Evolutionary conservation across 306 rosid genomes (phyloP).

Genomic region (Prosopis cineraria): DNA sequence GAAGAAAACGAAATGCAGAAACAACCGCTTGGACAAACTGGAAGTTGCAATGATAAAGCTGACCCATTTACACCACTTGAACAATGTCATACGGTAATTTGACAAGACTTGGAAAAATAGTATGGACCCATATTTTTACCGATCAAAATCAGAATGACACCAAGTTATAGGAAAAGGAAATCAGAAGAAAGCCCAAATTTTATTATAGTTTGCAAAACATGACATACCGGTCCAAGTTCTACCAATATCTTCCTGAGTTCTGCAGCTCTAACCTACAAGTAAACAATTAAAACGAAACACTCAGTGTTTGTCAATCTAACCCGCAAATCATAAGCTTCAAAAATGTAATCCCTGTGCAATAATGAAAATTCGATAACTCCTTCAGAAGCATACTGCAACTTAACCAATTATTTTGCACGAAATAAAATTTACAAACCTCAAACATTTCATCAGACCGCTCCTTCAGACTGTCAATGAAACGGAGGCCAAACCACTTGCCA

Average conservation of each 20-base stretch:
- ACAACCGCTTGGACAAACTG: conserved; percentile 7
- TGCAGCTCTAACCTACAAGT: conserved; percentile 77
- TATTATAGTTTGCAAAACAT: background rate
- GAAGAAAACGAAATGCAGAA: background rate
- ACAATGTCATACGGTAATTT: background rate
- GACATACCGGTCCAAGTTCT: conserved; percentile 95
- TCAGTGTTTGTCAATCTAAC: conserved; percentile 1
- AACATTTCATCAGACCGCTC: conserved; percentile 79
- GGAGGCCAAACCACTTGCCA: conserved; percentile 76
- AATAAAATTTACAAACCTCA: conserved; percentile 46
- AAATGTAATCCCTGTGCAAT: background rate
- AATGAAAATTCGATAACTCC: background rate
- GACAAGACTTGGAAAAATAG: conserved; percentile 5
- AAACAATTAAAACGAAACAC: background rate
- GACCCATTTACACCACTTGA: conserved; percentile 5
- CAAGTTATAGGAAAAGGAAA: background rate
- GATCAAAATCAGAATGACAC: conserved; percentile 20
- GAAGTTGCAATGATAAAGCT: background rate
- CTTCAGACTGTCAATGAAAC: conserved; percentile 57
- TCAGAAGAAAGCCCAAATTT: background rate
- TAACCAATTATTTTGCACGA: background rate
- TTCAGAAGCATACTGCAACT: background rate
- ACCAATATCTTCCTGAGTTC: conserved; percentile 76
- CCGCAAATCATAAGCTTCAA: background rate
- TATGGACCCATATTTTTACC: conserved; percentile 8